phyloP scores from a whole-genome alignment of 331 rosid species.

The Acacia concinna region DNA sequence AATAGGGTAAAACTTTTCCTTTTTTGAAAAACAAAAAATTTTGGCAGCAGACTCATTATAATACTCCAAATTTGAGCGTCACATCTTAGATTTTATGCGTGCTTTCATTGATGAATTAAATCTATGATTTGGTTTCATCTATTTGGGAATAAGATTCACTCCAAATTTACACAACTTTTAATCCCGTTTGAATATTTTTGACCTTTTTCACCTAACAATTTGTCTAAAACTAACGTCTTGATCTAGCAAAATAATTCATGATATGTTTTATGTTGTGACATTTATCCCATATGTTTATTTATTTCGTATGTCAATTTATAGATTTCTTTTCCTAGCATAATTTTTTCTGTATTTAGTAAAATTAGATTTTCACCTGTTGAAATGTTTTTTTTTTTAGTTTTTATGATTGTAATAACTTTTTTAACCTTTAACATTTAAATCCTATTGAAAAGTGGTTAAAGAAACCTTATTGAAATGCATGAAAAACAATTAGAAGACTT shows the following conservation, averaged over 20 bases:
- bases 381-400: too few species aligned
- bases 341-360: too few species aligned
- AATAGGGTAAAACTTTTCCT: background rate
- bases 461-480: too few species aligned
- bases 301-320: too few species aligned
- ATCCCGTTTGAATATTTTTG: background rate
- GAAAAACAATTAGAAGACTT: too few species aligned
- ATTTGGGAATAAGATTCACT: background rate
- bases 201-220: background rate
- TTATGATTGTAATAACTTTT: too few species aligned
- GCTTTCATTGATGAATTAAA: background rate
- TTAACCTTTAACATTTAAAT: too few species aligned
- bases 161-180: background rate
- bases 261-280: background rate
- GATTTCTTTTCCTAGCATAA: too few species aligned
- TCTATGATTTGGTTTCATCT: background rate
- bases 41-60: background rate
- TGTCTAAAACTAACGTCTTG: background rate
- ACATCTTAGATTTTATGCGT: background rate
- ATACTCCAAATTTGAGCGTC: background rate
- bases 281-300: background rate
- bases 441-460: too few species aligned
- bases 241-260: background rate
- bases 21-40: background rate
- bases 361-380: too few species aligned